phyloP scores from a whole-genome alignment of 345 rosid genomes.

The Eucalyptus dawsonii region DNA sequence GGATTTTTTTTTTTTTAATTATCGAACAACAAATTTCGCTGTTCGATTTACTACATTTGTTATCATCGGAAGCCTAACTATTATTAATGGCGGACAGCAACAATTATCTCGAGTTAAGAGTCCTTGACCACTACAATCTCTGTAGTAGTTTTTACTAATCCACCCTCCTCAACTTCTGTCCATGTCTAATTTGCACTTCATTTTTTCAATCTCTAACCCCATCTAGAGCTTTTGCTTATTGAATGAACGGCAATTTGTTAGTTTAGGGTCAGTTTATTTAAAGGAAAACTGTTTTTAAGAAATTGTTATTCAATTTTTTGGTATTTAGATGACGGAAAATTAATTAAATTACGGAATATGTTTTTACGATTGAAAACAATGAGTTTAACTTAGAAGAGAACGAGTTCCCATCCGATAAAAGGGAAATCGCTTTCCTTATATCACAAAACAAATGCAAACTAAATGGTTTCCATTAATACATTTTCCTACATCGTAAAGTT shows the following conservation, averaged over 20 bases:
- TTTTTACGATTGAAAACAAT: too few relatives aligned
- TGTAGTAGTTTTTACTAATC: background rate
- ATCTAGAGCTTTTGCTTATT: background rate
- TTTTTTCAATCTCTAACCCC: background rate
- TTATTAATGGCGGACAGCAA: background rate
- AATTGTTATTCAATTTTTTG: too few relatives aligned
- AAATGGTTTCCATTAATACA: background rate
- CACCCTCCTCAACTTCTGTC: background rate
- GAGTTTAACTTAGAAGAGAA: background rate
- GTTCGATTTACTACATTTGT: background rate
- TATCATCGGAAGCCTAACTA: background rate
- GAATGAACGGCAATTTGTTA: background rate
- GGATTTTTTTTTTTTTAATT: background rate
- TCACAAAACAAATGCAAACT: background rate
- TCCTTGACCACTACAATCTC: background rate
- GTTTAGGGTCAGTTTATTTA: background rate
- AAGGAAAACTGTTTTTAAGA: background rate
- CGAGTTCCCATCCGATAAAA: background rate
- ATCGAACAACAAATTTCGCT: too few relatives aligned
- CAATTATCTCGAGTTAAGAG: background rate
- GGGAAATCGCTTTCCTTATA: background rate
- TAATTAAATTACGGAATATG: too few relatives aligned
- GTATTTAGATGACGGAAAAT: too few relatives aligned
- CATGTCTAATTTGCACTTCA: background rate
- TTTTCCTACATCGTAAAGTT: too few relatives aligned